These are phyloP conservation scores for Chalciporus sphaerocephalus DNA, from an alignment of 768 basidiomycete genomes.

Conservation along the genomic window DNA sequence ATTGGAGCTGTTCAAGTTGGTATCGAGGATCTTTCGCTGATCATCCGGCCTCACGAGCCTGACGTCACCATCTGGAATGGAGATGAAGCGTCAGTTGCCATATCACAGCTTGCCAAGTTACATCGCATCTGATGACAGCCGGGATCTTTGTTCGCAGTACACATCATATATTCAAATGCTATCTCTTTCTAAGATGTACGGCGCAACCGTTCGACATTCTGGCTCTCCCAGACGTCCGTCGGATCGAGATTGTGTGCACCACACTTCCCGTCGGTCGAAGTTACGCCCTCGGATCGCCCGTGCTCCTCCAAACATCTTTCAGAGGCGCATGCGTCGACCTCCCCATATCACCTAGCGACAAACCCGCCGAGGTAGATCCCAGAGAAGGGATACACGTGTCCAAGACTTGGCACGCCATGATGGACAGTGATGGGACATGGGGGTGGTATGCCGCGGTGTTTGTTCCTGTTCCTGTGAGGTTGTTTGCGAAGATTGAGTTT, in stretches of 20 bases:
- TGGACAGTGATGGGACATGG: conserved; percentile 16
- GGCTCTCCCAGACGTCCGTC: conserved; percentile 6
- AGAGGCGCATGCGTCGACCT: conserved; percentile 5
- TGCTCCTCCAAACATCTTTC: conserved; percentile 14
- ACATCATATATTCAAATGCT: conserved; percentile 21
- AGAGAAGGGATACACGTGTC: conserved; percentile 22
- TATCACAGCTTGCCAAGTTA: neutral
- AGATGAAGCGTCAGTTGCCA: conserved; percentile 14
- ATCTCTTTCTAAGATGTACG: conserved; percentile 21
- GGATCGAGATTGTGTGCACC: conserved; percentile 21
- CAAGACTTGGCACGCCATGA: conserved; percentile 14
- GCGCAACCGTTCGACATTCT: conserved; percentile 8
- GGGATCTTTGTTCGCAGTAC: conserved; percentile 5
- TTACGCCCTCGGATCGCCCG: conserved; percentile 1
- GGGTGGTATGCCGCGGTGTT: conserved; percentile 39
- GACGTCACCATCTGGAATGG: conserved; percentile 28
- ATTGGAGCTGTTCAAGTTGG: neutral
- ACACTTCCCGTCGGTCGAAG: conserved; percentile 9
- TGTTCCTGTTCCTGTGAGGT: conserved; percentile 44
- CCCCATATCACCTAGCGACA: neutral
- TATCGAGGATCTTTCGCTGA: conserved; percentile 12
- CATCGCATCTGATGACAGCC: neutral
- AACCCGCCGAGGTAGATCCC: neutral
- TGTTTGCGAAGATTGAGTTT: conserved; percentile 47
- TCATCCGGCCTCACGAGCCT: conserved; percentile 8